Evolutionary conservation across 2,329 filamentous ascomycete species (phyloP).

Genomic region (Cladosporium oxysporum): DNA sequence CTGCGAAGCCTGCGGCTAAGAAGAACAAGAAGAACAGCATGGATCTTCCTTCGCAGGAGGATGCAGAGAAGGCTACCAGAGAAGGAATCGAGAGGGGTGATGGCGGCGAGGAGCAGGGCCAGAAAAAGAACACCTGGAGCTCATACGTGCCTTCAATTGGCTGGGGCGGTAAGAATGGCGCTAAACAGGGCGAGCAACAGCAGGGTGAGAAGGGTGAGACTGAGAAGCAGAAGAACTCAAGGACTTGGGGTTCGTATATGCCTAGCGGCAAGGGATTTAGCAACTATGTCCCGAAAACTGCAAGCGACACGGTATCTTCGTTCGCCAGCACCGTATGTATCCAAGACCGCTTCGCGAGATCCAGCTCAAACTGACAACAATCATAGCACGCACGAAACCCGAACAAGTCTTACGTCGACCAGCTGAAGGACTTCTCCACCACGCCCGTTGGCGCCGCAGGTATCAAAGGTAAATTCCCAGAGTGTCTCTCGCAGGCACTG

Average conservation of each 20-base stretch:
- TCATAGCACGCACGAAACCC: constrained; percentile 46
- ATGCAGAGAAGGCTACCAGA: constrained; percentile 37
- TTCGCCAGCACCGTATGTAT: constrained; percentile 44
- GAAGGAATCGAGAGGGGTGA: constrained; percentile 26
- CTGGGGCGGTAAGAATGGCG: constrained; percentile 28
- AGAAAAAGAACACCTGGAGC: constrained; percentile 36
- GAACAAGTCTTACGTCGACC: constrained; percentile 52
- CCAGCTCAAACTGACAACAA: background rate
- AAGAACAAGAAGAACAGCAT: constrained; percentile 32
- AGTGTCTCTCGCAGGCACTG: constrained; percentile 25
- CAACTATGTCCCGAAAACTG: constrained; percentile 49
- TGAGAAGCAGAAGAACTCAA: constrained; percentile 38
- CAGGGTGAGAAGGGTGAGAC: constrained; percentile 31
- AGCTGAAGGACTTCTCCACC: constrained; percentile 53
- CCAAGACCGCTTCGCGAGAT: background rate
- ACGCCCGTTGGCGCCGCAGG: constrained; percentile 53
- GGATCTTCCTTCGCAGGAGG: constrained; percentile 38
- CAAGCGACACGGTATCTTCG: constrained; percentile 43
- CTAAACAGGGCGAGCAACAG: constrained; percentile 19
- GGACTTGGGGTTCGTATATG: constrained; percentile 51
- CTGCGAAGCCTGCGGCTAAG: constrained; percentile 24
- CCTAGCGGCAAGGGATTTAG: constrained; percentile 51
- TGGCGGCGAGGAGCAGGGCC: constrained; percentile 18
- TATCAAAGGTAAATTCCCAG: constrained; percentile 25
- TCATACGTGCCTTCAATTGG: constrained; percentile 31